phyloP scores from a whole-genome alignment of 2,329 filamentous ascomycete species.

The Aspergillus sp. region DNA sequence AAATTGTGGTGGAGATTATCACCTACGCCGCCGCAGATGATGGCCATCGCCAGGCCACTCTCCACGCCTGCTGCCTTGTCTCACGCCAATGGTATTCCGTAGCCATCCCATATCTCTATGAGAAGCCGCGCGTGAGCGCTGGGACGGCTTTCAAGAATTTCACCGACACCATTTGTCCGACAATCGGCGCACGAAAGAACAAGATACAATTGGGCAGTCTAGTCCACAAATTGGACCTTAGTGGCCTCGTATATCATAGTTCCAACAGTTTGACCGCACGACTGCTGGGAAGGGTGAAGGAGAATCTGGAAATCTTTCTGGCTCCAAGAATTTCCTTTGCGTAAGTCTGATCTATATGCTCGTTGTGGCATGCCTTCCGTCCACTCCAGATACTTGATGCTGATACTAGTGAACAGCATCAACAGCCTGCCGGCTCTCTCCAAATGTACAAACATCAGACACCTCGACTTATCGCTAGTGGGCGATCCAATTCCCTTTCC shows the following conservation, averaged over 20 bases:
- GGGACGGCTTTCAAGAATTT: conserved; percentile 58
- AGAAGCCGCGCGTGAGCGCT: conserved; percentile 50
- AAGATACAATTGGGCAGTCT: conserved; percentile 50
- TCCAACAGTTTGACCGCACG: conserved; percentile 60
- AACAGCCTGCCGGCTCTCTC: conserved; percentile 60
- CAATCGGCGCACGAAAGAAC: conserved; percentile 47
- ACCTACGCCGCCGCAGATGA: conserved; percentile 42
- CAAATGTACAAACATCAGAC: conserved; percentile 54
- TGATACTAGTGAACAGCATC: conserved; percentile 32
- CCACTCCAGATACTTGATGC: not conserved
- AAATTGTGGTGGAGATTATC: conserved; percentile 56
- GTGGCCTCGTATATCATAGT: conserved; percentile 60
- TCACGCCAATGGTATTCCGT: conserved; percentile 60
- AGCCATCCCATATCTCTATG: conserved; percentile 56
- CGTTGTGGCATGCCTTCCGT: not conserved
- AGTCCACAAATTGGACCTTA: conserved; percentile 57
- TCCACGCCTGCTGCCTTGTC: conserved; percentile 56
- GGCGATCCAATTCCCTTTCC: conserved; percentile 53
- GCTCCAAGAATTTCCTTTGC: conserved; percentile 62
- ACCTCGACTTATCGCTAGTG: conserved; percentile 57
- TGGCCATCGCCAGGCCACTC: conserved; percentile 45
- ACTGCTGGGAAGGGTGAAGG: conserved; percentile 57
- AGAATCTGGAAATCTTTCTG: conserved; percentile 55
- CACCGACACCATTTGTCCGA: conserved; percentile 57
- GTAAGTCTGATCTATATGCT: conserved; percentile 34